Percentiles rank a stretch among this genome's conserved stretches.
Conservation (phyloP, 805 yeast genomes). For the Blastobotrys robertii region DNA sequence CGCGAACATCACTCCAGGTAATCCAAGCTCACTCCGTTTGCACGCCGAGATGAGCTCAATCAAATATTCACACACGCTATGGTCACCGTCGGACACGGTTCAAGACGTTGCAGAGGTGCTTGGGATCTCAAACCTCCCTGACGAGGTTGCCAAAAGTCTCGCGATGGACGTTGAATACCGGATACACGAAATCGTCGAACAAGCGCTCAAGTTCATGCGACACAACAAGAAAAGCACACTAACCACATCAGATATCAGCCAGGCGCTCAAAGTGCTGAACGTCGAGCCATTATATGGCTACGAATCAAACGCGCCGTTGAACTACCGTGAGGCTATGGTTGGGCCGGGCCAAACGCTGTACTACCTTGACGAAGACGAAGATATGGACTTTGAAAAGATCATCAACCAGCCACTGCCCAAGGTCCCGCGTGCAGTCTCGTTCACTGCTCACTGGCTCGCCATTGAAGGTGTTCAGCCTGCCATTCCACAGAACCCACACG, state of each 20-base stretch:
- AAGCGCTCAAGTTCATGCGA: constrained; percentile 91
- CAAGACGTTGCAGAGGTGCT: constrained; percentile 90
- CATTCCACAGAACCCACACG: constrained; percentile 88
- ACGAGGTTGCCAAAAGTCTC: constrained; percentile 85
- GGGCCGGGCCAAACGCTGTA: constrained; percentile 91
- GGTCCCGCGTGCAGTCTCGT: constrained; percentile 85
- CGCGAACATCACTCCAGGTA: too few species aligned
- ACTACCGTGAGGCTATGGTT: constrained; percentile 78
- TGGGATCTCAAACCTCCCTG: constrained; percentile 66
- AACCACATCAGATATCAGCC: constrained; percentile 69
- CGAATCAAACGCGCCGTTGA: constrained; percentile 57
- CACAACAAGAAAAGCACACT: constrained; percentile 80
- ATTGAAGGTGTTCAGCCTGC: constrained; percentile 98
- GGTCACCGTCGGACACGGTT: constrained; percentile 98
- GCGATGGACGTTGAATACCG: constrained; percentile 99
- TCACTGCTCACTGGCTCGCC: constrained; percentile 91
- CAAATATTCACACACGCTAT: constrained; percentile 67
- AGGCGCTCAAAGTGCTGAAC: constrained; percentile 75
- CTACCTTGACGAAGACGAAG: constrained; percentile 82
- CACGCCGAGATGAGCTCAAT: constrained; percentile 13
- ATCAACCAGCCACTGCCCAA: constrained; percentile 91
- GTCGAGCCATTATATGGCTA: constrained; percentile 93
- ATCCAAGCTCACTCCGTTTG: too few species aligned
- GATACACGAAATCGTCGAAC: constrained; percentile 89
- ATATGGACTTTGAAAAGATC: constrained; percentile 85